phyloP scores from a whole-genome alignment of 495 filamentous ascomycete genomes.

The Parmelia sp. region DNA sequence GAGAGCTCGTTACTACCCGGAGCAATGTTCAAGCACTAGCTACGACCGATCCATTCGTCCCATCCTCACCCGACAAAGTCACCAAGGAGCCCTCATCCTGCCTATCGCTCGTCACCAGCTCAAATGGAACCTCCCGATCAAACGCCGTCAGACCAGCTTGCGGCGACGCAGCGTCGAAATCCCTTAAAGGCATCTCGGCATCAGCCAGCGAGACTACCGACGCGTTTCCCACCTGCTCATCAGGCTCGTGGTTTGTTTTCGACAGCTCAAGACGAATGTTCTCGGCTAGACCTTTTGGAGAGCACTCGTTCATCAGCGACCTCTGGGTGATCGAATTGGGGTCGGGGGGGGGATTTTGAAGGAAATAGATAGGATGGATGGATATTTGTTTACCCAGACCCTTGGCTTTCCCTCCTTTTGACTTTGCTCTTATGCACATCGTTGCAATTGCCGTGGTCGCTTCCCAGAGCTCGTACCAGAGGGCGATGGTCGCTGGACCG shows the following conservation, averaged over 20 bases:
- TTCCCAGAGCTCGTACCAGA: conserved; percentile 6
- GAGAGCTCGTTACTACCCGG: no score
- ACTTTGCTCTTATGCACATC: background rate
- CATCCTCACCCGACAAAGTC: background rate
- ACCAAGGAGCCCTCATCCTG: background rate
- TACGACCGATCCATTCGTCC: background rate
- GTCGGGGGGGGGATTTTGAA: no score
- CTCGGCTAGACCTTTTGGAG: background rate
- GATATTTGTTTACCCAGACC: background rate
- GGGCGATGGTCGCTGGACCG: background rate
- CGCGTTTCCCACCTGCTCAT: background rate
- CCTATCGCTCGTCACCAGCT: background rate
- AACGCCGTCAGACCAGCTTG: background rate
- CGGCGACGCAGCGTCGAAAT: background rate
- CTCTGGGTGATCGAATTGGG: background rate
- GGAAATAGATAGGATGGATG: no score
- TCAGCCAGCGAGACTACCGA: background rate
- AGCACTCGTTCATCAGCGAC: background rate
- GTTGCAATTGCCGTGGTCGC: background rate
- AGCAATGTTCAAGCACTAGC: background rate
- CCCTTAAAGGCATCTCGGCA: background rate
- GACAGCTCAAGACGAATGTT: background rate
- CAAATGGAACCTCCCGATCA: background rate
- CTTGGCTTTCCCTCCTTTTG: background rate
- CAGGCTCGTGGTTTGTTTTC: background rate